Conservation (phyloP, 371 early-diverging fungal genomes). For the Mortierella sp. region DNA sequence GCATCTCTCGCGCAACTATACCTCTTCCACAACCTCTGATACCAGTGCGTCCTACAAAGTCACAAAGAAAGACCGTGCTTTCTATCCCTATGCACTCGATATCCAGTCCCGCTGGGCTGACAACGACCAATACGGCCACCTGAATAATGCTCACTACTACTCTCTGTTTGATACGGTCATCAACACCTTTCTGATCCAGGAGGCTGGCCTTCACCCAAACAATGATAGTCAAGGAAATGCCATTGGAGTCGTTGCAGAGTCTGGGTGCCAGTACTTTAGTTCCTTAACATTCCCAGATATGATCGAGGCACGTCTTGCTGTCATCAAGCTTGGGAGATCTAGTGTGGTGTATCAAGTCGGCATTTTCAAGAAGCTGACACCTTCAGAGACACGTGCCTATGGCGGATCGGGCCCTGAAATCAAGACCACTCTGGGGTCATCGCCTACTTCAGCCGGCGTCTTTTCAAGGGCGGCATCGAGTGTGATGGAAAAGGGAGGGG, state of each 20-base stretch:
- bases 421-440: neutral
- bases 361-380: constrained; percentile 60
- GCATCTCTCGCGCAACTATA: constrained; percentile 18
- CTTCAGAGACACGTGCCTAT: neutral
- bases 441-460: constrained; percentile 18
- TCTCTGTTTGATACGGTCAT: constrained; percentile 71
- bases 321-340: constrained; percentile 66
- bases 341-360: constrained; percentile 72
- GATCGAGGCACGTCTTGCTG: constrained; percentile 64
- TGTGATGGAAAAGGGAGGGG: neutral
- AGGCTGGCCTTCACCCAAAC: constrained; percentile 60
- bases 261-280: constrained; percentile 61
- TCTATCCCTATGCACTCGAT: constrained; percentile 49
- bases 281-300: constrained; percentile 67
- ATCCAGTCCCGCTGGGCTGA: constrained; percentile 66
- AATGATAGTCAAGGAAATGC: constrained; percentile 54
- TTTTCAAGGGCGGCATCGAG: constrained; percentile 16
- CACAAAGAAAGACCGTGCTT: constrained; percentile 49
- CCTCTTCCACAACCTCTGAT: constrained; percentile 5
- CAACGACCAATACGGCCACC: constrained; percentile 73
- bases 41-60: constrained; percentile 2
- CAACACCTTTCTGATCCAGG: constrained; percentile 65
- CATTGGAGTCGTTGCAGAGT: constrained; percentile 67
- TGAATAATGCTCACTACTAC: constrained; percentile 73
- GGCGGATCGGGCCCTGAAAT: neutral